phyloP scores from a whole-genome alignment of 164 flowering plant species.

The Liquidambar formosana region DNA sequence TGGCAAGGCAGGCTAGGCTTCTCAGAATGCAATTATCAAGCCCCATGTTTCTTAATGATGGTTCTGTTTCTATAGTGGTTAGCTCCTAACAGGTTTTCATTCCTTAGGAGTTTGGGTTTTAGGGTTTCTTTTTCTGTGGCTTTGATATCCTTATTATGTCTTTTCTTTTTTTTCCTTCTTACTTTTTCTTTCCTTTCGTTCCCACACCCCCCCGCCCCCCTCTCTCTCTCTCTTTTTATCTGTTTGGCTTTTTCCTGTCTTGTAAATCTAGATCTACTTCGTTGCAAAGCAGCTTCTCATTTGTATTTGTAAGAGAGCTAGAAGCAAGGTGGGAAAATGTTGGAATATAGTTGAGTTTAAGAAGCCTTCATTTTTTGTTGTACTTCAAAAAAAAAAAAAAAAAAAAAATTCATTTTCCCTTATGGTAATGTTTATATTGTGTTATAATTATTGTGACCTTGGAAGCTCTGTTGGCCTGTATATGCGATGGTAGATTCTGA shows the following conservation, averaged over 20 bases:
- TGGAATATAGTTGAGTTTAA: conserved; percentile 11
- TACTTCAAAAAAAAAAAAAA: too few relatives aligned
- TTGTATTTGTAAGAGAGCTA: conserved; percentile 15
- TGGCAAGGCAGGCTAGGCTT: not conserved
- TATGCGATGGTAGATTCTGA: too few relatives aligned
- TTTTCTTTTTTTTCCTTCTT: not conserved
- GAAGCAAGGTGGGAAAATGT: conserved; percentile 18
- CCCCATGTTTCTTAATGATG: not conserved
- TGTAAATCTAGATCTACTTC: conserved; percentile 21
- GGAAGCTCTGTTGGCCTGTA: too few relatives aligned
- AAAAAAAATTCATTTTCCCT: too few relatives aligned
- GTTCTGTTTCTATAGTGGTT: conserved; percentile 3
- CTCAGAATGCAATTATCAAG: not conserved
- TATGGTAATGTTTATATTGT: too few relatives aligned
- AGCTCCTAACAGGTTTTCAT: conserved; percentile 24
- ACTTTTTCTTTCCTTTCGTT: not conserved
- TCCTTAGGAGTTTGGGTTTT: conserved; percentile 22
- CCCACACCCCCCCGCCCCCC: not conserved
- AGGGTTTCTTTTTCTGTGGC: conserved; percentile 8
- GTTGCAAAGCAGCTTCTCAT: conserved; percentile 6
- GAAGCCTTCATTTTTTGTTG: not conserved
- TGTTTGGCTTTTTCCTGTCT: conserved; percentile 14
- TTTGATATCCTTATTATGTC: conserved; percentile 7
- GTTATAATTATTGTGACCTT: too few relatives aligned
- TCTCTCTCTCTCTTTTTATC: not conserved